phyloP scores from a whole-genome alignment of 2,329 filamentous ascomycete species.

The Xylogone sp. region DNA sequence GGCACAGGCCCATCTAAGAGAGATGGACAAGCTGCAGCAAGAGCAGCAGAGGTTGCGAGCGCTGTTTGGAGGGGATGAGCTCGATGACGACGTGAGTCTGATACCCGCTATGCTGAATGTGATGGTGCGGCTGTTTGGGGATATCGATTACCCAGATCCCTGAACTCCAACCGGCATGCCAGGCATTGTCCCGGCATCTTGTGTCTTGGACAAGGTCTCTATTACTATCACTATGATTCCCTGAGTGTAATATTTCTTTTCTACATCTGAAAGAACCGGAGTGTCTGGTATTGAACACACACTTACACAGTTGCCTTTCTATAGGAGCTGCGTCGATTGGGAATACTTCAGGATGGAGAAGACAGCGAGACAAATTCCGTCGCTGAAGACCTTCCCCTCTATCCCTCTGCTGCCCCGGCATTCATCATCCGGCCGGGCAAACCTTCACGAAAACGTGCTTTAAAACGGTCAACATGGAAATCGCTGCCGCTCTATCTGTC shows the following conservation, averaged over 20 bases:
- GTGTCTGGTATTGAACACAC: neutral
- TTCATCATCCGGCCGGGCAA: slow-evolving; percentile 17
- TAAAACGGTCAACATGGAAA: slow-evolving; percentile 10
- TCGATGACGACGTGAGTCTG: slow-evolving; percentile 27
- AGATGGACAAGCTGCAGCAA: slow-evolving; percentile 19
- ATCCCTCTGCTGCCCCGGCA: slow-evolving; percentile 12
- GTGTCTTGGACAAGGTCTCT: no score
- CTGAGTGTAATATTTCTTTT: no score
- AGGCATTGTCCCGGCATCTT: neutral
- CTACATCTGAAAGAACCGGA: no score
- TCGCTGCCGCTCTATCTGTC: slow-evolving; percentile 14
- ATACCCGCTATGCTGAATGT: slow-evolving; percentile 26
- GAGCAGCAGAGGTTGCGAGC: slow-evolving; percentile 15
- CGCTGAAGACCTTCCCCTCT: slow-evolving; percentile 10
- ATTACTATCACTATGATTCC: no score
- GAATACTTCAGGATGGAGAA: slow-evolving; percentile 17
- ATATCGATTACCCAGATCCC: slow-evolving; percentile 29
- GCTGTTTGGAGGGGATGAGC: slow-evolving; percentile 26
- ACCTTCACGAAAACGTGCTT: slow-evolving; percentile 9
- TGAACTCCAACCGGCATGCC: slow-evolving; percentile 8
- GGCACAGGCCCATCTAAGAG: neutral
- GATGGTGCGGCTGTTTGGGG: slow-evolving; percentile 26
- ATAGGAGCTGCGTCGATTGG: slow-evolving; percentile 19
- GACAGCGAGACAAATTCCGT: slow-evolving; percentile 8
- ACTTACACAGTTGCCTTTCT: neutral